Conservation (phyloP, 2,329 filamentous ascomycete species). For the Pseudogymnoascus sp. region DNA sequence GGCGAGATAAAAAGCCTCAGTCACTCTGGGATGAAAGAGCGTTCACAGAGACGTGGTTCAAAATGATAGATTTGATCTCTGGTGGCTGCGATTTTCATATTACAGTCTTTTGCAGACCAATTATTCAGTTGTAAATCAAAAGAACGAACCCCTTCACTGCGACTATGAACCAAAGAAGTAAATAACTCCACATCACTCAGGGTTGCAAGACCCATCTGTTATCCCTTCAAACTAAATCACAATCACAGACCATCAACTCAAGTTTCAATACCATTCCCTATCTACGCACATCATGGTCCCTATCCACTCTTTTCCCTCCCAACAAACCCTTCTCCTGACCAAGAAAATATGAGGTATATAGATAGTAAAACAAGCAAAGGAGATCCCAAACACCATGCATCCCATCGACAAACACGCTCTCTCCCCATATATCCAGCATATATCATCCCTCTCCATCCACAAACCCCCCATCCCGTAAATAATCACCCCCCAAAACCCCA, state of each 20-base stretch:
- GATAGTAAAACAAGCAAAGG: neutral
- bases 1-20: no score
- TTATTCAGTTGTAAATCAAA: no score
- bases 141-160: neutral
- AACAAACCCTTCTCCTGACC: neutral
- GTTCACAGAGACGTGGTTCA: no score
- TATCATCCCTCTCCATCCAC: neutral
- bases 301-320: neutral
- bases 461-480: neutral
- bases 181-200: neutral
- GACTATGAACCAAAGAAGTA: neutral
- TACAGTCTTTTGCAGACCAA: no score
- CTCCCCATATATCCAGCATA: neutral
- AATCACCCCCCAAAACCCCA: neutral
- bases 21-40: no score
- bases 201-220: neutral
- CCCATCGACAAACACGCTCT: neutral
- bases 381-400: neutral
- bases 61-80: no score
- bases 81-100: no score
- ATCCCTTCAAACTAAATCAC: no score
- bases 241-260: neutral
- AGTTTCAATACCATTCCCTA: neutral
- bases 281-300: neutral
- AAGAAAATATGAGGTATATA: neutral